Evolutionary conservation across 2,329 filamentous ascomycete species (phyloP).

Genomic region (Claviceps sp.): DNA sequence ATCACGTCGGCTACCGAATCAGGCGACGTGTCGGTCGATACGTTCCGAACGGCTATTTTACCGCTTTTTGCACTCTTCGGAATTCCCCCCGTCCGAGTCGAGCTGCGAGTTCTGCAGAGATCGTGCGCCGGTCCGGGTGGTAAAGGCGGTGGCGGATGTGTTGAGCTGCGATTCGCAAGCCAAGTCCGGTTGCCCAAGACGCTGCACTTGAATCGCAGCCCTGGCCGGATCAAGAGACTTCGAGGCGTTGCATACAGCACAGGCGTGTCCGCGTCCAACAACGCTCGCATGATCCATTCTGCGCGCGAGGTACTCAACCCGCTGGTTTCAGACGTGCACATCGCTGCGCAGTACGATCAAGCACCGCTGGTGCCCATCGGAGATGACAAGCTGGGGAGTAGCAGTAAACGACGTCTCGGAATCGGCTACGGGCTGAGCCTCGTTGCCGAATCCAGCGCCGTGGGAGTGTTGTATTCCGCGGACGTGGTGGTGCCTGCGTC

Average conservation of each 20-base stretch:
- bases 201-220: slow-evolving; percentile 68
- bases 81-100: slow-evolving; percentile 65
- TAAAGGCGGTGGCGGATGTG: slow-evolving; percentile 72
- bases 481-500: slow-evolving; percentile 63
- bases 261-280: slow-evolving; percentile 84
- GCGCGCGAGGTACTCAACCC: slow-evolving; percentile 78
- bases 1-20: slow-evolving; percentile 76
- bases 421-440: slow-evolving; percentile 86
- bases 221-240: slow-evolving; percentile 76
- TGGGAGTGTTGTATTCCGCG: slow-evolving; percentile 73
- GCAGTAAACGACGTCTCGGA: slow-evolving; percentile 50
- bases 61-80: slow-evolving; percentile 85
- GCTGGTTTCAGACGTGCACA: slow-evolving; percentile 77
- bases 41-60: slow-evolving; percentile 81
- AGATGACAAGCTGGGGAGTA: slow-evolving; percentile 33
- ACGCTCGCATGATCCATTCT: slow-evolving; percentile 86
- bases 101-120: slow-evolving; percentile 67
- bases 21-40: slow-evolving; percentile 85
- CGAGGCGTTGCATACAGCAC: slow-evolving; percentile 88
- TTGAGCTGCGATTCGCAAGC: slow-evolving; percentile 87
- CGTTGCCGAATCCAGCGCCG: slow-evolving; percentile 79
- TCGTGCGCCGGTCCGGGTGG: slow-evolving; percentile 67
- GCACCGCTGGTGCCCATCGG: slow-evolving; percentile 42
- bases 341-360: slow-evolving; percentile 67
- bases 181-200: slow-evolving; percentile 92